Conservation (phyloP, 106 monocot genomes). For the Apostasia ramifera region DNA sequence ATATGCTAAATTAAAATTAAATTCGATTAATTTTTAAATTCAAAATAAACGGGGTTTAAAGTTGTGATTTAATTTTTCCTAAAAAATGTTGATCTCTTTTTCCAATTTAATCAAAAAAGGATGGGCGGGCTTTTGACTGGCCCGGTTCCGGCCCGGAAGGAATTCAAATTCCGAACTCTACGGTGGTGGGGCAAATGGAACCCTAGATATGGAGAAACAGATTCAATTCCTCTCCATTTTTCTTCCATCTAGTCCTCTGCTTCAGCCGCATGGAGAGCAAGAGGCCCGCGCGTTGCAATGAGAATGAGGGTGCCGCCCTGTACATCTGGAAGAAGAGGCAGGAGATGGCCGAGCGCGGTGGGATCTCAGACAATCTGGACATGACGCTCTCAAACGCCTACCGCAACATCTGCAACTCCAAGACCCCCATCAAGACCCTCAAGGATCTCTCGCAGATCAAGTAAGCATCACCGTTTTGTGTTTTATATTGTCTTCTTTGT, state of each 20-base stretch:
- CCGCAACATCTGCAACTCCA: constrained; percentile 56
- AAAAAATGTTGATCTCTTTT: too few species aligned
- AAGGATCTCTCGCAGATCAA: constrained; percentile 82
- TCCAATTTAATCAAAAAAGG: too few species aligned
- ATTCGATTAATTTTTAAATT: too few species aligned
- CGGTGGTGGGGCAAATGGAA: too few species aligned
- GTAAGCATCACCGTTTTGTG: constrained; percentile 16
- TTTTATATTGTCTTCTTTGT: neutral
- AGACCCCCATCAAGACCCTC: constrained; percentile 61
- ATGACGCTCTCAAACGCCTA: constrained; percentile 57
- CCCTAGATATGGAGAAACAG: too few species aligned
- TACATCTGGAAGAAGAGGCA: constrained; percentile 54
- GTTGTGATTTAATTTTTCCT: too few species aligned
- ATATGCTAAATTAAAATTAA: too few species aligned
- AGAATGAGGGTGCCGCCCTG: constrained; percentile 61
- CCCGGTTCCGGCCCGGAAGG: too few species aligned
- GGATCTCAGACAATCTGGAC: constrained; percentile 64
- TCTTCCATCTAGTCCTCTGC: neutral
- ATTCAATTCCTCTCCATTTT: too few species aligned
- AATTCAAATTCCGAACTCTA: too few species aligned
- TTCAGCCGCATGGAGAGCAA: constrained; percentile 25
- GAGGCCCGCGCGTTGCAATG: constrained; percentile 45
- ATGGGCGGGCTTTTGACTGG: too few species aligned
- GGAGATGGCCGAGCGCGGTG: constrained; percentile 43
- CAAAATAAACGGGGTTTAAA: too few species aligned